Percentiles rank a stretch among this genome's conserved stretches.
Conservation (phyloP, 2,329 filamentous ascomycete species). For the Talaromyces sp. region DNA sequence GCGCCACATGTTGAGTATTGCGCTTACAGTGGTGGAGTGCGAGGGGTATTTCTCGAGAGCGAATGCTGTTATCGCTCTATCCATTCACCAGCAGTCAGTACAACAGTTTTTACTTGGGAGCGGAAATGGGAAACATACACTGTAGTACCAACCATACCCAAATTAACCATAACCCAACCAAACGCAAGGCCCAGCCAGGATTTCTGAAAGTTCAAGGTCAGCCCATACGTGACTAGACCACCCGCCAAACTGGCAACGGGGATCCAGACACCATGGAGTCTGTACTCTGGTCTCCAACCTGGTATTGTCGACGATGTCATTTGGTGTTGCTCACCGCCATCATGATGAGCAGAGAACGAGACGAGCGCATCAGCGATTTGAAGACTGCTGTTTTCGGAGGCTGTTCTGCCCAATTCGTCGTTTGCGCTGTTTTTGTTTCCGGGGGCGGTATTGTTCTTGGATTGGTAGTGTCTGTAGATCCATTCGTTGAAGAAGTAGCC, state of each 20-base stretch:
- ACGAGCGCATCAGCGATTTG: neutral
- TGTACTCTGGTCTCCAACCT: conserved; percentile 31
- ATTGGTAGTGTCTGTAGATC: conserved; percentile 26
- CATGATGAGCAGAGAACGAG: neutral
- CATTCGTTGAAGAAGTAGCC: conserved; percentile 37
- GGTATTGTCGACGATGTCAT: neutral
- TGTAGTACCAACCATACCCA: conserved; percentile 34
- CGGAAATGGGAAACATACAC: conserved; percentile 25
- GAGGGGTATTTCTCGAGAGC: conserved; percentile 36
- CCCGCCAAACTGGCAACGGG: conserved; percentile 30
- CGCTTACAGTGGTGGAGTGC: conserved; percentile 32
- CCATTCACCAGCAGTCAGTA: too few relatives aligned
- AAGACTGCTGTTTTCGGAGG: conserved; percentile 3
- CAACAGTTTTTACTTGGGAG: too few relatives aligned
- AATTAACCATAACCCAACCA: conserved; percentile 38
- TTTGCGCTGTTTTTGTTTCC: neutral
- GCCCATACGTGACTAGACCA: conserved; percentile 34
- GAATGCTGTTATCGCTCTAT: conserved; percentile 33
- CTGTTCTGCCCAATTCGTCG: neutral
- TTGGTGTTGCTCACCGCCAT: neutral
- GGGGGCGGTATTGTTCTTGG: conserved; percentile 5
- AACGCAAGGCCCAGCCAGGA: conserved; percentile 38
- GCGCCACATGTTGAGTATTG: conserved; percentile 40
- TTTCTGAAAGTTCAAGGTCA: conserved; percentile 33
- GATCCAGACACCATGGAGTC: conserved; percentile 36